Evolutionary conservation across 441 rosid genomes (phyloP), one percentile per base, ranked within the genome.

Genomic region (Metrosideros polymorpha): DNA sequence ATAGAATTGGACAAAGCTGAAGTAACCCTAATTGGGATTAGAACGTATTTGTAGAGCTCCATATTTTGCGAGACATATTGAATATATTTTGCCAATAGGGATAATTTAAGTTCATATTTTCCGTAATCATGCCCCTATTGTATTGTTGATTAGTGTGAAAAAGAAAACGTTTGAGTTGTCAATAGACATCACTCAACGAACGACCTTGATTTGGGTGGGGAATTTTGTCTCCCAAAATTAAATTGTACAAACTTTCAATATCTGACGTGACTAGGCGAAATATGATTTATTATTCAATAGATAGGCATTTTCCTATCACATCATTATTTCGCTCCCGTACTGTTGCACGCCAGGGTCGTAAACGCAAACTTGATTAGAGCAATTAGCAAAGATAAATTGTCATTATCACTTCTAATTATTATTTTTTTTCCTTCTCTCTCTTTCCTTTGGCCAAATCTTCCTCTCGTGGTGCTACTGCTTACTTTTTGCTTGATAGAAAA

Each of bases 221-320:
- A n/a, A n/a, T 15, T 61, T 30, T 2, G 1, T 30, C 22, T 61
- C 15, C 3, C 0, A 15, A 53, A 8, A 53, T 12, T 32, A 3
- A 0, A 35, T 35, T 4, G 9, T 19, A 32, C 0, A 1, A 19
- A 4, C 18, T 32, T 18, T 3, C 0, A 0, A 32, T 32, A 24
- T 3, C 14, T 4, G 19, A 9, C 1, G 0, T 66, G 4, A 35
- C 1, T 0, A 0, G 45, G 19, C 22, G 45, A 66, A 32, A 35
- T 19, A 6, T 0, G 7, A 18, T 19, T 61, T 19, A 66, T 66
- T 2, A 0, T 35, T 8, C 15, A 6, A 5, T 55, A 4, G 12
- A 25, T 27, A 25, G 29, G 10, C 15, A 2, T 27, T 10, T 10
- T 10, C 29, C 29, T 25, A 9, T 63, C 7, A 0, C 1, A 12